Conservation (phyloP, 2,329 filamentous ascomycete genomes). For the Pseudopyricularia javanii region DNA sequence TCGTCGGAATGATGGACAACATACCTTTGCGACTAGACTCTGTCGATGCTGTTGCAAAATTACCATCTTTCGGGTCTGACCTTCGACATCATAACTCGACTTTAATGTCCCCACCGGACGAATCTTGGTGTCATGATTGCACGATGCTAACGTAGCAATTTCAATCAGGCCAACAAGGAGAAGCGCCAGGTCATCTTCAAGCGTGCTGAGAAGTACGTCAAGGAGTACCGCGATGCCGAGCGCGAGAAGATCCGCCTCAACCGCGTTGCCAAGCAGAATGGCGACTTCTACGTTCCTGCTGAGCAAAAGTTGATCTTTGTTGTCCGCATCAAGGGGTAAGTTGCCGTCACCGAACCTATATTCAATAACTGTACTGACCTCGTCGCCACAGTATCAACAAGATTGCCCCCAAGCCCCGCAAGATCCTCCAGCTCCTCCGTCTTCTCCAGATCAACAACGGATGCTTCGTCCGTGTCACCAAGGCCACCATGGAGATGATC, state of each 20-base stretch:
- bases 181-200: slow-evolving; percentile 99
- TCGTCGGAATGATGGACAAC: slow-evolving; percentile 71
- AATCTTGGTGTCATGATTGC: slow-evolving; percentile 19
- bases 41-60: slow-evolving; percentile 96
- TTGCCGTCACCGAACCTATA: slow-evolving; percentile 4
- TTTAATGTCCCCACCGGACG: background rate
- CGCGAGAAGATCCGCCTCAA: slow-evolving; percentile 93
- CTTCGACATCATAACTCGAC: slow-evolving; percentile 5
- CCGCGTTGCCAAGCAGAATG: slow-evolving; percentile 82
- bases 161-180: slow-evolving; percentile 79
- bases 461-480: slow-evolving; percentile 94
- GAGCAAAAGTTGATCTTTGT: slow-evolving; percentile 97
- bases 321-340: slow-evolving; percentile 93
- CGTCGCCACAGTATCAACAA: slow-evolving; percentile 85
- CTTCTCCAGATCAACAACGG: slow-evolving; percentile 99
- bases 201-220: slow-evolving; percentile 98
- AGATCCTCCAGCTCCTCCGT: slow-evolving; percentile 98
- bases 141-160: slow-evolving; percentile 9
- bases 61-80: slow-evolving; percentile 99
- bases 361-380: slow-evolving; percentile 7
- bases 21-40: slow-evolving; percentile 84
- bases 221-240: slow-evolving; percentile 98
- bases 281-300: slow-evolving; percentile 86
- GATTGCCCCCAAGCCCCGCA: slow-evolving; percentile 99
- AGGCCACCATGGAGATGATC: slow-evolving; percentile 94